A percentile compares a stretch with the other conserved stretches of the same genome.
These are phyloP conservation scores for Massarina eburnea DNA, from an alignment of 2,329 filamentous ascomycete species.

Conservation along the genomic window DNA sequence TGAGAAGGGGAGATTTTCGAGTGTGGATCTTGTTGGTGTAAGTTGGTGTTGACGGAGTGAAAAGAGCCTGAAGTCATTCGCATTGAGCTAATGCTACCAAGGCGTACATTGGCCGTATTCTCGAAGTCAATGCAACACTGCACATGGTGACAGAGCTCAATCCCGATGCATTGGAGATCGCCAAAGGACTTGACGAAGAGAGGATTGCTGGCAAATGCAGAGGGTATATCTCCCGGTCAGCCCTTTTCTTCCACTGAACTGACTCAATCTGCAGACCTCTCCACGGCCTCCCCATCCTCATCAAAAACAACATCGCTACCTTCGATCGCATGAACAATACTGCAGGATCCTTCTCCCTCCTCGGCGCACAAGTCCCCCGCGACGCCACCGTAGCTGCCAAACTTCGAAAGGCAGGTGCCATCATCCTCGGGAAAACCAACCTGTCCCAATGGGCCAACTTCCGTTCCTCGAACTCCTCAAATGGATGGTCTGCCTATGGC, in stretches of 20 bases:
- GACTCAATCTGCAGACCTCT: conserved; percentile 53
- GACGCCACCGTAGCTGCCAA: conserved; percentile 64
- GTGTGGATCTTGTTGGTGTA: conserved; percentile 56
- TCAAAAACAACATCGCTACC: conserved; percentile 70
- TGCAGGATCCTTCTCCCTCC: conserved; percentile 64
- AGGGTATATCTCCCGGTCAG: conserved; percentile 39
- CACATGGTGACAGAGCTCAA: conserved; percentile 59
- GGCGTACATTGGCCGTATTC: conserved; percentile 55
- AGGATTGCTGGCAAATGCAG: conserved; percentile 50
- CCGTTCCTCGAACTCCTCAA: conserved; percentile 58
- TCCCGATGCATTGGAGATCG: conserved; percentile 56
- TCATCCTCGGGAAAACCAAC: conserved; percentile 68
- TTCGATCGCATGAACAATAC: conserved; percentile 64
- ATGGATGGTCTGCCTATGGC: conserved; percentile 66
- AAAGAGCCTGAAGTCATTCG: too few relatives aligned
- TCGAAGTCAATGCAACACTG: conserved; percentile 56
- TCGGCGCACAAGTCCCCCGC: conserved; percentile 58
- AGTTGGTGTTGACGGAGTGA: conserved; percentile 2
- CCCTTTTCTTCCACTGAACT: not conserved
- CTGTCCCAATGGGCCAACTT: conserved; percentile 67
- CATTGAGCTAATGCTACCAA: conserved; percentile 16
- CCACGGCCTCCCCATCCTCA: conserved; percentile 65
- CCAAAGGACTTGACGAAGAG: conserved; percentile 51
- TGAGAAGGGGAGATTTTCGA: conserved; percentile 54
- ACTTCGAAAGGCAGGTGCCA: conserved; percentile 61